Base-by-base conservation (phyloP, 2,329 filamentous ascomycete species). In the Sporothrix schenckii region DNA sequence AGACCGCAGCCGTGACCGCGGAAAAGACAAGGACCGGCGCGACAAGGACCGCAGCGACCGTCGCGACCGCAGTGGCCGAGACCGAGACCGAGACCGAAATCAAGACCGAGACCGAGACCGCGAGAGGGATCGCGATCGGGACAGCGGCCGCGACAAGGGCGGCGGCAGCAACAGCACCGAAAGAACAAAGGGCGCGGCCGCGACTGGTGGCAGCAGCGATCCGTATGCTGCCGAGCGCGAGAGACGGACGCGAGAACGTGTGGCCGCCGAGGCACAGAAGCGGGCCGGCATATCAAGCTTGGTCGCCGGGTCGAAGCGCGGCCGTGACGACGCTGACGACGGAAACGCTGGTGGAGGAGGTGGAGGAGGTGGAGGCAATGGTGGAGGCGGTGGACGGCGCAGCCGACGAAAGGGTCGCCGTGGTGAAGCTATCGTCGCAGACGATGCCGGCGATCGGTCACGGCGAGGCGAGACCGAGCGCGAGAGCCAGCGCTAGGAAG, bases 191-290 rank as follows among this genome's bases (percentile, higher is more conserved):
- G 66, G 41, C 4, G 68, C 67, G 3, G 68, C 67, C 2, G n/a
- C 39, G 0, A 41, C 13, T 82, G 44, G 44, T 21, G 53, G 60
- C 27, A 65, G 66, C 65, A 53, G 68, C 71, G 88, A 91, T 73
- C 84, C 87, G n/a, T 89, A 92, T 78, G 89, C 90, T 1, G 81
- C 89, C 0, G 90, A 92, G 78, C 87, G 90, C 27, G 89, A 91
- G 76, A 87, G 86, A 14, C 82, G 88, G 19, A 86, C 90, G 75
- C 84, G 89, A 60, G 89, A 91, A 77, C 83, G 90, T 34, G 81
- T 91, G 67, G 81, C 90, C 14, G 90, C 89, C 75, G 90, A 92
- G 79, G 87, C 88, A 52, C 88, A 92, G 78, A 76, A 76, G 68
- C 73, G 74, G 24, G 74, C 74, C 1, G 85, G 87, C 49, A 87